Conservation (phyloP, 176 grass and related monocot species). For the Microstegium vimineum region DNA sequence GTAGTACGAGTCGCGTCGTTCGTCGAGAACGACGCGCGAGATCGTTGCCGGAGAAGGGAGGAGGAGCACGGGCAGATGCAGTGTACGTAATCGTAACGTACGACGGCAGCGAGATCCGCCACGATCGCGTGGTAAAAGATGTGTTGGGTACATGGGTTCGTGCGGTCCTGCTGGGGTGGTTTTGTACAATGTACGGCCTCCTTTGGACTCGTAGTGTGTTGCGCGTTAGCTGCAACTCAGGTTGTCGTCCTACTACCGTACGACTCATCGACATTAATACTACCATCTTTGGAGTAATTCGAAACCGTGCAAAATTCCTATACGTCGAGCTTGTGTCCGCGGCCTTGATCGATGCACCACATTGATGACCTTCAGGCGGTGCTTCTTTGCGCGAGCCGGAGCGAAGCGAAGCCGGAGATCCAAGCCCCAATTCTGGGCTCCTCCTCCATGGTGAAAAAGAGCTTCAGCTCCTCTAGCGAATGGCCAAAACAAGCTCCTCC, state of each 20-base stretch:
- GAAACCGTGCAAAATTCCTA: no score
- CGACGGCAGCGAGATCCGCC: neutral
- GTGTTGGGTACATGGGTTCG: neutral
- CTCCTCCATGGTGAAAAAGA: no score
- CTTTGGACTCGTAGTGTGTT: neutral
- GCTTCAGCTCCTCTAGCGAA: no score
- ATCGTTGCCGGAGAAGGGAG: neutral
- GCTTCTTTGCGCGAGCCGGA: no score
- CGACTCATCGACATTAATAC: neutral
- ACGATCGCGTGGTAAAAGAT: neutral
- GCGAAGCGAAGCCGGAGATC: no score
- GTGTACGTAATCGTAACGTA: neutral
- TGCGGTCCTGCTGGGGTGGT: neutral
- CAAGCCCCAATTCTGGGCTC: no score
- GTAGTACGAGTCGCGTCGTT: slow-evolving; percentile 23
- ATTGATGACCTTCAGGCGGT: no score
- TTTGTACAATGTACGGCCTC: neutral
- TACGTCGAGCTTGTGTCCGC: no score
- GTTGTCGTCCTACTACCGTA: neutral
- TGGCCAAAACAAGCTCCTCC: no score
- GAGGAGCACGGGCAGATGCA: neutral
- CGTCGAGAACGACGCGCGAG: neutral
- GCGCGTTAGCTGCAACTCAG: neutral
- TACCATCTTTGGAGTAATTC: no score
- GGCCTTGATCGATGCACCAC: no score